A percentile compares a stretch with the other conserved stretches of the same genome.
Evolutionary conservation across 768 basidiomycete species (phyloP).

Genomic region (Suillus brevipes): DNA sequence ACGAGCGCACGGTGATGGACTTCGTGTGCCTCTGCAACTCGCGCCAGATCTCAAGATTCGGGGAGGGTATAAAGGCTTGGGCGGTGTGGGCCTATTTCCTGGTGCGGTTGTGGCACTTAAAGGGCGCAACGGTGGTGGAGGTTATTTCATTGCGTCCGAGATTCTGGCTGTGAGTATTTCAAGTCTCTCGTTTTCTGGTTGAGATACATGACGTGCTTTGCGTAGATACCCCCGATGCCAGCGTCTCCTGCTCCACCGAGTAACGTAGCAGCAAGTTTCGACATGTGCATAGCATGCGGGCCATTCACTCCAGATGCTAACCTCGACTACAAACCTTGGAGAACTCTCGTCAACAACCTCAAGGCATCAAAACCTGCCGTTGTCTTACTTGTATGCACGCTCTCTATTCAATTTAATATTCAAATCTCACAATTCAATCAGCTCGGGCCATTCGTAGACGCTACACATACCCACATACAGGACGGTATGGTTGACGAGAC

Average conservation of each 20-base stretch:
- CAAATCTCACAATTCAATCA: conserved; percentile 31
- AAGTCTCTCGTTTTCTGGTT: neutral
- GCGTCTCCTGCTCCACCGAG: conserved; percentile 39
- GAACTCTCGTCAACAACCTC: conserved; percentile 60
- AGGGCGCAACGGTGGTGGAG: conserved; percentile 90
- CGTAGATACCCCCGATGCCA: conserved; percentile 64
- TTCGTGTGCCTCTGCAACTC: conserved; percentile 71
- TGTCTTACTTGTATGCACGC: conserved; percentile 64
- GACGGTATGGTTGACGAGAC: conserved; percentile 69
- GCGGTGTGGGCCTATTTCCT: conserved; percentile 78
- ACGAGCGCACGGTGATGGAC: conserved; percentile 66
- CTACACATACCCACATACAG: conserved; percentile 70
- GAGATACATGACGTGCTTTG: neutral
- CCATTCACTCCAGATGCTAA: conserved; percentile 84
- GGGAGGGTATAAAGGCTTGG: conserved; percentile 59
- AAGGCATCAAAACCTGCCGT: conserved; percentile 68
- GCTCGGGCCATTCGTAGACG: conserved; percentile 92
- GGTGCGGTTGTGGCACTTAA: conserved; percentile 85
- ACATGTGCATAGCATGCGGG: conserved; percentile 76
- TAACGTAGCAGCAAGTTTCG: conserved; percentile 48
- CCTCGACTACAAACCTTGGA: conserved; percentile 72
- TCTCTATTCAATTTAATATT: conserved; percentile 3
- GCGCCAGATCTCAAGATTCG: conserved; percentile 64
- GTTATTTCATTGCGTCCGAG: conserved; percentile 82
- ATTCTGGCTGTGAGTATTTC: conserved; percentile 59